phyloP scores from a whole-genome alignment of 441 rosid genomes.

The Erodium trifolium region DNA sequence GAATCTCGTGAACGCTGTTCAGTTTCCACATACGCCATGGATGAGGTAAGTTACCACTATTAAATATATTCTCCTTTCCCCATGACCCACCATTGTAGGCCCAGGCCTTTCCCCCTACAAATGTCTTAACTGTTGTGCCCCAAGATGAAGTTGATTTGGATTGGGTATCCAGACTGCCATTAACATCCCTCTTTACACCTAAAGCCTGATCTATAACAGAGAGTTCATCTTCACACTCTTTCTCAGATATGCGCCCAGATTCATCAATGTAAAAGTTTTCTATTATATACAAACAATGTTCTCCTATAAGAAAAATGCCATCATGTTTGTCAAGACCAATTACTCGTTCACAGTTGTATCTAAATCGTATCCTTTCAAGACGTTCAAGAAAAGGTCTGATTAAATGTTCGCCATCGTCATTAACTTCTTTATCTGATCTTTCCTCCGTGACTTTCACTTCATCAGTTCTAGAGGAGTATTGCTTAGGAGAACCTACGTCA shows the following conservation, averaged over 20 bases:
- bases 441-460: constrained; percentile 58
- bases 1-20: constrained; percentile 86
- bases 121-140: constrained; percentile 53
- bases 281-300: constrained; percentile 77
- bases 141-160: constrained; percentile 84
- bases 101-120: constrained; percentile 97
- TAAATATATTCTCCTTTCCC: constrained; percentile 93
- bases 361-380: constrained; percentile 80
- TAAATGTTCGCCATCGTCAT: constrained; percentile 93
- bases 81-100: constrained; percentile 99
- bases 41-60: constrained; percentile 82
- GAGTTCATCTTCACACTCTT: constrained; percentile 95
- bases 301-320: constrained; percentile 97
- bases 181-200: constrained; percentile 90
- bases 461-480: constrained; percentile 58
- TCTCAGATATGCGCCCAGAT: constrained; percentile 88
- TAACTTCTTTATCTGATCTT: constrained; percentile 77
- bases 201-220: constrained; percentile 99
- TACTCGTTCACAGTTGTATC: constrained; percentile 96
- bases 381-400: constrained; percentile 98
- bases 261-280: constrained; percentile 91
- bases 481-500: constrained; percentile 76
- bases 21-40: constrained; percentile 99
- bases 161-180: constrained; percentile 68
- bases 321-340: constrained; percentile 98